Evolutionary conservation across 2,329 filamentous ascomycete genomes (phyloP), one percentile per base, ranked within the genome.

Genomic region (Zalaria obscura): DNA sequence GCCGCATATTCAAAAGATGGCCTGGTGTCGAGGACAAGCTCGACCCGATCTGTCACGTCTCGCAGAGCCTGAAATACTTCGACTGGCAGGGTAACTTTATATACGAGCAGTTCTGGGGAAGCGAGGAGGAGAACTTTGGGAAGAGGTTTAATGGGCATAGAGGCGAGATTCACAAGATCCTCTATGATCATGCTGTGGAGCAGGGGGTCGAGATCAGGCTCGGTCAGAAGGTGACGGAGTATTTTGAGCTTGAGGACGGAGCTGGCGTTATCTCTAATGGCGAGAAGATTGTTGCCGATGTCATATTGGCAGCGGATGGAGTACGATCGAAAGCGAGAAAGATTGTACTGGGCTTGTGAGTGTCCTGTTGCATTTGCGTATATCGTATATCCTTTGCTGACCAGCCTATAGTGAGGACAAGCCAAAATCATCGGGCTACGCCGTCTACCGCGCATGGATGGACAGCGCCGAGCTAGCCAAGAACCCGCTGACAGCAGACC

Each of bases 1-100:
- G 73, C 0, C 69, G 75, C 34, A 78, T 80, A 48, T 76, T 78
- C 50, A 54, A 70, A 40, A 68, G 75, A 3, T 80, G 76, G 65
- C 11, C 33, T 39, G 18, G 43, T 42, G 27, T 45, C 37, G n/a
- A 37, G 41, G 31, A 27, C 11, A 28, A 27, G 39, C 52, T 59
- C 8, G 49, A 52, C n/a, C 53, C 56, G 1, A 55, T 60, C 31
- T 54, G 50, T 35, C 57, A 58, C 40, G 48, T 52, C 27, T 52
- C 48, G n/a, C 47, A 54, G 27, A 48, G 49, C 25, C 41, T 59
- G 3, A 47, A 53, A 27, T 58, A 51, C 43, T 37, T 36, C 27
- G 33, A 41, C 10, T 41, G 27, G 25, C n/a, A 35, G n/a, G 40
- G 40, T 6, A 27, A 41, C n/a, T 41, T 41, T n/a, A 35, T 41